Evolutionary conservation across 2,329 filamentous ascomycete genomes (phyloP).

Genomic region (Fusarium chuoi): DNA sequence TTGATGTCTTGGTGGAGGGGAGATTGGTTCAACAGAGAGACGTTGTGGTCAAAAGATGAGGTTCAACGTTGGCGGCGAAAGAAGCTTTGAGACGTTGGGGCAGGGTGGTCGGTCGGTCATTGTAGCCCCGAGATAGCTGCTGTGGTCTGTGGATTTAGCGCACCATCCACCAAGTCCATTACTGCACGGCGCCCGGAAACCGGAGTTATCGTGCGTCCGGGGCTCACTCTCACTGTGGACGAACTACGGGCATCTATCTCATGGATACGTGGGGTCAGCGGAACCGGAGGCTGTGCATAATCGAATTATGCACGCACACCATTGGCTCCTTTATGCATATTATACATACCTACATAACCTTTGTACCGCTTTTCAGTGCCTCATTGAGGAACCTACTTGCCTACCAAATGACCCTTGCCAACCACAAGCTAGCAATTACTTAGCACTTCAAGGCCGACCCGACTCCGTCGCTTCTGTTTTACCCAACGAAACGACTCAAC

Average conservation of each 20-base stretch:
- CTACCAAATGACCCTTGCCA: slow-evolving; percentile 37
- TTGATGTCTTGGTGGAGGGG: slow-evolving; percentile 9
- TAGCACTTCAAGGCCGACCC: slow-evolving; percentile 33
- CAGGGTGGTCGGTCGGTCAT: slow-evolving; percentile 28
- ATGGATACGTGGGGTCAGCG: slow-evolving; percentile 10
- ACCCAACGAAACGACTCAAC: slow-evolving; percentile 3
- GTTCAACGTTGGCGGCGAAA: slow-evolving; percentile 10
- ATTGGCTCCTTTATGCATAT: slow-evolving; percentile 18
- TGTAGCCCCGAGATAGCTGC: slow-evolving; percentile 33
- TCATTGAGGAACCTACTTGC: slow-evolving; percentile 12
- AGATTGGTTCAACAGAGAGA: slow-evolving; percentile 2
- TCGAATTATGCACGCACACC: slow-evolving; percentile 4
- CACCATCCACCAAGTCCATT: slow-evolving; percentile 14
- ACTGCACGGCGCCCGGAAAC: slow-evolving; percentile 15
- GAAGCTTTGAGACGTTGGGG: slow-evolving; percentile 38
- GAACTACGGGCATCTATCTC: not conserved
- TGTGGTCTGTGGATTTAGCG: slow-evolving; percentile 9
- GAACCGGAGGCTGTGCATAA: slow-evolving; percentile 35
- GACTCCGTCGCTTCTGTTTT: not conserved
- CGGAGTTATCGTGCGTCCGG: slow-evolving; percentile 38
- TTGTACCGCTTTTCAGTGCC: slow-evolving; percentile 19
- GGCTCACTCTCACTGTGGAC: not conserved
- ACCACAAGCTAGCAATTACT: slow-evolving; percentile 46
- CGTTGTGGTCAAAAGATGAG: slow-evolving; percentile 11
- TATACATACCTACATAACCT: not conserved